Evolutionary conservation across 2,329 filamentous ascomycete genomes (phyloP).

Genomic region (Aspergillus quadricinctus): DNA sequence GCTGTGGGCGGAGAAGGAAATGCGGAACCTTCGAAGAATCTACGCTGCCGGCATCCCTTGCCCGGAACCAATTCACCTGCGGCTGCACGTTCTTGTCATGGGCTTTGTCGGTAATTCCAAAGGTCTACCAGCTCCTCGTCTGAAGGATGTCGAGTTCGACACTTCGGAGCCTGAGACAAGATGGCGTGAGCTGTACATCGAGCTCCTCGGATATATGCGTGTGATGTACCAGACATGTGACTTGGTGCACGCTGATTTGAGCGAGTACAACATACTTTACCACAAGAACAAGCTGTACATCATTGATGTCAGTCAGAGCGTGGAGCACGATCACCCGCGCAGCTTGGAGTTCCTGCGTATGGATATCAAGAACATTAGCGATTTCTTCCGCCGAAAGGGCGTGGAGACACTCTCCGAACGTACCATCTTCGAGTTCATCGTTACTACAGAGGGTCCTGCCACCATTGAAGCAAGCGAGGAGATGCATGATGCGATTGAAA

Average conservation of each 20-base stretch:
- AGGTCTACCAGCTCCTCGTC: slow-evolving; percentile 80
- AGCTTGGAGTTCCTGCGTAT: slow-evolving; percentile 92
- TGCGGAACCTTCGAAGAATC: slow-evolving; percentile 84
- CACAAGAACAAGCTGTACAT: slow-evolving; percentile 78
- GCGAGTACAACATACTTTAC: slow-evolving; percentile 97
- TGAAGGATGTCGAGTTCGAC: slow-evolving; percentile 77
- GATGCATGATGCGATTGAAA: slow-evolving; percentile 60
- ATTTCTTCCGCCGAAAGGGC: slow-evolving; percentile 84
- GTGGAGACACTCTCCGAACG: slow-evolving; percentile 78
- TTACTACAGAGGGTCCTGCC: slow-evolving; percentile 50
- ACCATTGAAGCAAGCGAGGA: slow-evolving; percentile 43
- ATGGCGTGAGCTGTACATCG: slow-evolving; percentile 75
- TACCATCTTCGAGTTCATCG: slow-evolving; percentile 80
- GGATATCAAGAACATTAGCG: slow-evolving; percentile 95
- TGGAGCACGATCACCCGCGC: slow-evolving; percentile 92
- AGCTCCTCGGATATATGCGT: slow-evolving; percentile 84
- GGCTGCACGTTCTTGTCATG: slow-evolving; percentile 95
- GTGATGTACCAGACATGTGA: slow-evolving; percentile 87
- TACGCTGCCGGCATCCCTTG: slow-evolving; percentile 80
- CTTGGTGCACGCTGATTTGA: slow-evolving; percentile 92
- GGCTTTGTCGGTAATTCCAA: slow-evolving; percentile 82
- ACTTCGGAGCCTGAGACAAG: slow-evolving; percentile 64
- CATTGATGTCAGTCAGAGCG: slow-evolving; percentile 96
- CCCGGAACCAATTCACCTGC: slow-evolving; percentile 82
- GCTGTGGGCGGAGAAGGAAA: slow-evolving; percentile 98